Evolutionary conservation across 352 stramenopile species (phyloP), one percentile per base, ranked within the genome.

Genomic region (Phytophthora pini): DNA sequence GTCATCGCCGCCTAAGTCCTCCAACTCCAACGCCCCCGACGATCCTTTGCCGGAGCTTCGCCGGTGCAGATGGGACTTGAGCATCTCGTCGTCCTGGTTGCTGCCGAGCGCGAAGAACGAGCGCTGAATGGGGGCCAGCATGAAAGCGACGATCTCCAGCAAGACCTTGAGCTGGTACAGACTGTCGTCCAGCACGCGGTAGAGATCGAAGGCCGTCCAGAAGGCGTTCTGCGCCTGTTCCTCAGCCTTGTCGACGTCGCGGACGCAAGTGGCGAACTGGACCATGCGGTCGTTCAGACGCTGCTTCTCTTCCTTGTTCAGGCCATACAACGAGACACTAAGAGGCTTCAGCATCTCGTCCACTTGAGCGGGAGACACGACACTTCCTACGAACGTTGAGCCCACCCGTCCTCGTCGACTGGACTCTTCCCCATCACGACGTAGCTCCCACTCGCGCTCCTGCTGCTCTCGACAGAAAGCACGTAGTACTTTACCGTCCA

Each of bases 131-230:
- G 86, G 86, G n/a, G 80, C 70, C 3, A 93, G 52, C 22, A 85
- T 79, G 49, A 90, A 87, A 5, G 77, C 71, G 26, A 96, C 72
- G 11, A 94, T 74, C 20, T 81, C 80, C 8, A 96, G 74, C 9
- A 94, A 60, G 4, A 87, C 67, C 61, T 94, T 96, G 15, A 94
- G 70, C 46, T 96, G 81, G 27, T 90, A 84, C 26, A 89, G 49
- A 12, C 65, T 70, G 56, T 96, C 86, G 26, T 94, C 86, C 4
- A 96, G 61, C 24, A 82, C 57, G 10, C 84, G 68, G 59, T 89
- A 96, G 20, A 85, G 65, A 47, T 94, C 88, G 49, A 89, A 90
- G 1, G 86, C 79, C 9, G 72, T 72, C 74, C 84, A 93, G 47
- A 79, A 89, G 8, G 79, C 61, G 34, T 88, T 77, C 24, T 81